Base-by-base conservation (phyloP, 768 basidiomycete genomes). In the Trametes gibbosa region DNA sequence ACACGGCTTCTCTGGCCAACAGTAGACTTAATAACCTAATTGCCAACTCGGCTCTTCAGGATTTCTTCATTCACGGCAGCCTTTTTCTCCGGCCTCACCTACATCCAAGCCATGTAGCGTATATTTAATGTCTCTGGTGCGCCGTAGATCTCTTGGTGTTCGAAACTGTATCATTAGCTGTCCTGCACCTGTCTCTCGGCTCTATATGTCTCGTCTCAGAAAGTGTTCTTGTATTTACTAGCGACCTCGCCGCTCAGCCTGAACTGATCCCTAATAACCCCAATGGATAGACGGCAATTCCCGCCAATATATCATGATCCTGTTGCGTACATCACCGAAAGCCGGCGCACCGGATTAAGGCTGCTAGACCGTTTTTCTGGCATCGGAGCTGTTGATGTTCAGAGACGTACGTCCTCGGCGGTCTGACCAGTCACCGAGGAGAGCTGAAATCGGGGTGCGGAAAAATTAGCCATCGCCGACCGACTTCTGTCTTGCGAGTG, bases 121-220 rank as follows among this genome's bases (percentile, higher is more conserved):
- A 58, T 62, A 62, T 62, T 57, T 62, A 58, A 46, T 27, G 24
- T 24, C 29, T 55, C 35, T 21, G 43, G 12, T 23, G 43, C 32
- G 34, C 42, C 39, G 27, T 40, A 55, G 54, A 55, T n/a, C 3
- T 48, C 35, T 37, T 46, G 12, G 42, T 51, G 23, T n/a, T 19
- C n/a, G 13, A n/a, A 19, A 37, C 13, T 42, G 51, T 52, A 47
- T 39, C 43, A n/a, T 19, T 45, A 42, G 8, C 23, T 23, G 16
- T 3, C 13, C n/a, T n/a, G n/a, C 42, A 24, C 49, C 19, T 16
- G 37, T 2, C 14, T 5, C 25, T 27, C 42, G 12, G 2, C 41
- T 43, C 52, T 21, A 1, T 13, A 5, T 39, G 39, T 46, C 35
- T 27, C n/a, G 13, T 25, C 8, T 32, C 14, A 10, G 29, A 9